Percentiles rank a stretch among this genome's conserved stretches.
phyloP scores from a whole-genome alignment of 1,139 yeast species.

The Candida sp. region DNA sequence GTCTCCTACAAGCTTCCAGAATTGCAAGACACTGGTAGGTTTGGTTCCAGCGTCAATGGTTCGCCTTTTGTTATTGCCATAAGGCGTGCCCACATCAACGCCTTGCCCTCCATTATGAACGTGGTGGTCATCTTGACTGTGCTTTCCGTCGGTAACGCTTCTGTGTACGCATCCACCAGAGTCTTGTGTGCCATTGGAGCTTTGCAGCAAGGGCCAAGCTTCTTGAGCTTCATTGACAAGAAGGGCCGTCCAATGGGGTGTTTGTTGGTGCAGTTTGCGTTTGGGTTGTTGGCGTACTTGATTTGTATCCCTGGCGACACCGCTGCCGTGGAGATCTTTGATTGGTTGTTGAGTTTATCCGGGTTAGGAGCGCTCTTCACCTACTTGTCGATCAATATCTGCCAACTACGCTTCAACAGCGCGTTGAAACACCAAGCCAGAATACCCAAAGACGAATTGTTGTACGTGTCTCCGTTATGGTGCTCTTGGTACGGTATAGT shows the following conservation, averaged over 20 bases:
- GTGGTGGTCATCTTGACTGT: constrained; percentile 36
- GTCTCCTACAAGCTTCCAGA: constrained; percentile 29
- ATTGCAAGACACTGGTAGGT: constrained; percentile 15
- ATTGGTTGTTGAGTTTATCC: constrained; percentile 27
- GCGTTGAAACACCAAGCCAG: constrained; percentile 32
- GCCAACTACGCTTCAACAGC: constrained; percentile 35
- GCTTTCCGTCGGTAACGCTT: constrained; percentile 38
- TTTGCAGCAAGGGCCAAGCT: constrained; percentile 35
- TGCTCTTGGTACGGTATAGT: constrained; percentile 38
- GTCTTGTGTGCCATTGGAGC: constrained; percentile 40
- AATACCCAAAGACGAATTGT: constrained; percentile 34
- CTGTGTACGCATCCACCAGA: constrained; percentile 41
- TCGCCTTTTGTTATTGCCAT: constrained; percentile 49
- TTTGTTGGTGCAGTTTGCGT: constrained; percentile 22
- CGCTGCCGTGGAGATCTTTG: constrained; percentile 21
- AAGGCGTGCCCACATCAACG: constrained; percentile 31
- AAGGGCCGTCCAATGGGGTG: constrained; percentile 42
- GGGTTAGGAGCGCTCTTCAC: constrained; percentile 29
- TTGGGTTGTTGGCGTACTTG: constrained; percentile 35
- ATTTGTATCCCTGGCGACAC: constrained; percentile 30
- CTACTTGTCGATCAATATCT: constrained; percentile 32
- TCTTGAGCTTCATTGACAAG: constrained; percentile 34
- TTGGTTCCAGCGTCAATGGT: constrained; percentile 29
- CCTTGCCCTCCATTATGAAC: constrained; percentile 36
- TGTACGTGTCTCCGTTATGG: constrained; percentile 26